Evolutionary conservation across 208 protist species (phyloP).

Genomic region (Leishmania lainsoni): DNA sequence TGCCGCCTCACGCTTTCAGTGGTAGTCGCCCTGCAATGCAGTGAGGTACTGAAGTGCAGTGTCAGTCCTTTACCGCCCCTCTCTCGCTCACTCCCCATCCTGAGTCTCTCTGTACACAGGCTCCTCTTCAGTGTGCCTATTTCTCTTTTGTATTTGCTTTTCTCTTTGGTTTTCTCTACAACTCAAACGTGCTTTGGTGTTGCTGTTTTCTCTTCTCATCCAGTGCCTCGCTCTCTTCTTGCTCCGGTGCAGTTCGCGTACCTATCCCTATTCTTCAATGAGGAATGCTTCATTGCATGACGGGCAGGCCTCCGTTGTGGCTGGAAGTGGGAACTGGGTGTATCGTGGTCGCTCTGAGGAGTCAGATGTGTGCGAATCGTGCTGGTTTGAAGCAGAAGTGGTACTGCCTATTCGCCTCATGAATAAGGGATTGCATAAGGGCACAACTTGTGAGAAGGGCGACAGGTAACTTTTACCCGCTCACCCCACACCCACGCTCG

Average conservation of each 20-base stretch:
- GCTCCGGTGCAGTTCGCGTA: not conserved
- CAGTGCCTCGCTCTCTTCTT: not conserved
- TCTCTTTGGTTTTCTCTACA: not conserved
- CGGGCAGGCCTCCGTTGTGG: not conserved
- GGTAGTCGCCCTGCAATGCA: conserved; percentile 25
- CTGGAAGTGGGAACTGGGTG: no score
- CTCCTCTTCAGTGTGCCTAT: not conserved
- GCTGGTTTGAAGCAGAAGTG: not conserved
- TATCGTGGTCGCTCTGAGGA: not conserved
- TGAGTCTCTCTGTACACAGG: not conserved
- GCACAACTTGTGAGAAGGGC: not conserved
- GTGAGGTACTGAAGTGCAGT: not conserved
- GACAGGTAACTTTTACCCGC: not conserved
- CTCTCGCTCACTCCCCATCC: not conserved
- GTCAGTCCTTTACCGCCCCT: not conserved
- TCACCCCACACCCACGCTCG: not conserved
- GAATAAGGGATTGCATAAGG: not conserved
- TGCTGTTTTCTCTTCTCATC: not conserved
- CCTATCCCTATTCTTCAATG: not conserved
- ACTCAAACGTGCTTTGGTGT: not conserved
- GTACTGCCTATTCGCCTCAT: conserved; percentile 3
- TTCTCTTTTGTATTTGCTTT: not conserved
- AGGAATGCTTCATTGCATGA: not conserved
- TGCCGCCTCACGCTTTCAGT: conserved; percentile 65
- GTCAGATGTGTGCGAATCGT: not conserved